Evolutionary conservation across 352 stramenopile genomes (phyloP).

Genomic region (Phytophthora litchii): DNA sequence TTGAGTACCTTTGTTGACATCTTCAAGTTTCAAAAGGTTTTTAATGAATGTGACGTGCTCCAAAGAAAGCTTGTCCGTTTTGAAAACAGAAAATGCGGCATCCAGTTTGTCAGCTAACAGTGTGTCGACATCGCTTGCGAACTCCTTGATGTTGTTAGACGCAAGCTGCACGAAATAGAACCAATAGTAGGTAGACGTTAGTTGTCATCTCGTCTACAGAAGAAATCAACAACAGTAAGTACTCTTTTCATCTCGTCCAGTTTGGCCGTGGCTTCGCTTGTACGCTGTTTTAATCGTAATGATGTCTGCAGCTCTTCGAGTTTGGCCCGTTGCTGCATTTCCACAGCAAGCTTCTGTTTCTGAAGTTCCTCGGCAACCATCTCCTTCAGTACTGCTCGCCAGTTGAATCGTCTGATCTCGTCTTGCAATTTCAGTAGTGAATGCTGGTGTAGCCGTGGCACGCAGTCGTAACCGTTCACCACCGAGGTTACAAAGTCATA

Average conservation of each 20-base stretch:
- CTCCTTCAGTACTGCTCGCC: conserved; percentile 53
- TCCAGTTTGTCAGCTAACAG: conserved; percentile 62
- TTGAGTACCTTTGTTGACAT: conserved; percentile 38
- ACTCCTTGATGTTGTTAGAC: conserved; percentile 55
- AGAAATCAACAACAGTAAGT: neutral
- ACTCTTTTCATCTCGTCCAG: conserved; percentile 58
- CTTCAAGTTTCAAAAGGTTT: conserved; percentile 57
- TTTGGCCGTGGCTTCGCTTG: conserved; percentile 50
- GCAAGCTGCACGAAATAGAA: conserved; percentile 32
- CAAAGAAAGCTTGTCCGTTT: conserved; percentile 57
- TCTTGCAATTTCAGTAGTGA: conserved; percentile 69
- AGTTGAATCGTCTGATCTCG: conserved; percentile 74
- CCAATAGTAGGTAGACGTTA: neutral
- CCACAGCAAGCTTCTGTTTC: conserved; percentile 55
- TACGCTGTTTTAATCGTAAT: conserved; percentile 49
- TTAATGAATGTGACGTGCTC: conserved; percentile 64
- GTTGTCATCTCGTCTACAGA: neutral
- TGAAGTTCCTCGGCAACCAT: conserved; percentile 66
- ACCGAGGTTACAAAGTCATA: conserved; percentile 70
- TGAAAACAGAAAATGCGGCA: conserved; percentile 57
- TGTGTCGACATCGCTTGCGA: conserved; percentile 55
- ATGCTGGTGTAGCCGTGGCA: conserved; percentile 80
- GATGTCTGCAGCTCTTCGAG: conserved; percentile 51
- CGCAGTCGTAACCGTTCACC: conserved; percentile 83
- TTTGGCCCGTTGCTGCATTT: conserved; percentile 54